phyloP scores from a whole-genome alignment of 1,139 yeast species.

The Lodderomyces orthopsilosis region DNA sequence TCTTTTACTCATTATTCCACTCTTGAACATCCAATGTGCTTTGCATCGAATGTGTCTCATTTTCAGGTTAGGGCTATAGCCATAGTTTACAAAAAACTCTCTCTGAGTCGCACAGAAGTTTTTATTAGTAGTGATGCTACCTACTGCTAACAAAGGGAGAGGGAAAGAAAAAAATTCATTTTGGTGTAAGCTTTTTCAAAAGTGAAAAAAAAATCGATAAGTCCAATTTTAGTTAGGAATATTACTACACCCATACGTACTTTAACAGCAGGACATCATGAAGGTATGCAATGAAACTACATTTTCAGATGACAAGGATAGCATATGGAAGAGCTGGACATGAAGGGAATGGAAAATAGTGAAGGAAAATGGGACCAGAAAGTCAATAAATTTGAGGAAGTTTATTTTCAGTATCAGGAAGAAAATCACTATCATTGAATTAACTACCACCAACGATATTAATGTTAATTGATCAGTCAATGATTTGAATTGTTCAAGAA shows the following conservation, averaged over 20 bases:
- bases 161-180: neutral
- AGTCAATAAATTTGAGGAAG: too few relatives aligned
- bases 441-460: too few relatives aligned
- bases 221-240: neutral
- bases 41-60: too few relatives aligned
- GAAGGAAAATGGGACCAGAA: too few relatives aligned
- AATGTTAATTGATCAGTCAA: too few relatives aligned
- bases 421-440: too few relatives aligned
- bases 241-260: neutral
- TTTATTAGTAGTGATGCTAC: neutral
- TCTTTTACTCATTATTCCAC: too few relatives aligned
- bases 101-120: too few relatives aligned
- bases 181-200: neutral
- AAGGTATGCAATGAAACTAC: neutral
- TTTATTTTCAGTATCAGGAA: too few relatives aligned
- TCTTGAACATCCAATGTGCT: too few relatives aligned
- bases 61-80: neutral
- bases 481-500: too few relatives aligned
- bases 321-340: neutral
- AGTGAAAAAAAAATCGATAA: neutral
- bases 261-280: conserved; percentile 2
- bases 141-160: neutral
- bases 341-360: neutral
- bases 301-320: neutral
- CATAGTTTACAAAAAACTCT: neutral